These are phyloP conservation scores for Amylocarpus encephaloides DNA, from an alignment of 2,329 filamentous ascomycete genomes.

Conservation along the genomic window DNA sequence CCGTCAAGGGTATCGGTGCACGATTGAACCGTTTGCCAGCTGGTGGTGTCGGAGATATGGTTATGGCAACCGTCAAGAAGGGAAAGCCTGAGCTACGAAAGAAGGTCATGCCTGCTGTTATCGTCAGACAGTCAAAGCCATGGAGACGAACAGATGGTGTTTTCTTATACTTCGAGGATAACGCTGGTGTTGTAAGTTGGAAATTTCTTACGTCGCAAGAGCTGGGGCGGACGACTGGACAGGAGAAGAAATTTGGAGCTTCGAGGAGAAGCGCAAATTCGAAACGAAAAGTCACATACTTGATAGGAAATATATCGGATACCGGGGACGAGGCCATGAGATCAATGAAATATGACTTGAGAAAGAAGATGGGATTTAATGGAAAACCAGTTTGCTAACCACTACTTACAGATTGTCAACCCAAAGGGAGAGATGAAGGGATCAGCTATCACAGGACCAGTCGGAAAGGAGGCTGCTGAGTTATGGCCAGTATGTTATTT, in stretches of 20 bases:
- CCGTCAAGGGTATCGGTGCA: slow-evolving; percentile 97
- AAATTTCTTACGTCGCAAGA: slow-evolving; percentile 9
- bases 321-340: neutral
- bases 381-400: slow-evolving; percentile 33
- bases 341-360: neutral
- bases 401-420: slow-evolving; percentile 77
- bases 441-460: slow-evolving; percentile 96
- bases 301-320: neutral
- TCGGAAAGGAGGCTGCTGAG: slow-evolving; percentile 99
- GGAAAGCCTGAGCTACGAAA: slow-evolving; percentile 99
- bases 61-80: slow-evolving; percentile 99
- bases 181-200: slow-evolving; percentile 88
- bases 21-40: slow-evolving; percentile 96
- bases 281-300: neutral
- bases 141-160: slow-evolving; percentile 98
- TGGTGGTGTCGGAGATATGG: slow-evolving; percentile 98
- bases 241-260: neutral
- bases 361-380: neutral
- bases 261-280: neutral
- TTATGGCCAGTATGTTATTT: slow-evolving; percentile 80
- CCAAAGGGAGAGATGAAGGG: slow-evolving; percentile 99
- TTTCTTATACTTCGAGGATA: slow-evolving; percentile 99
- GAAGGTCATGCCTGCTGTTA: slow-evolving; percentile 99
- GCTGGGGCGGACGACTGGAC: neutral
- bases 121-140: slow-evolving; percentile 98